Evolutionary conservation across 768 basidiomycete species (phyloP), one percentile per base, ranked within the genome.

Genomic region (Tricholoma hemisulphureum): DNA sequence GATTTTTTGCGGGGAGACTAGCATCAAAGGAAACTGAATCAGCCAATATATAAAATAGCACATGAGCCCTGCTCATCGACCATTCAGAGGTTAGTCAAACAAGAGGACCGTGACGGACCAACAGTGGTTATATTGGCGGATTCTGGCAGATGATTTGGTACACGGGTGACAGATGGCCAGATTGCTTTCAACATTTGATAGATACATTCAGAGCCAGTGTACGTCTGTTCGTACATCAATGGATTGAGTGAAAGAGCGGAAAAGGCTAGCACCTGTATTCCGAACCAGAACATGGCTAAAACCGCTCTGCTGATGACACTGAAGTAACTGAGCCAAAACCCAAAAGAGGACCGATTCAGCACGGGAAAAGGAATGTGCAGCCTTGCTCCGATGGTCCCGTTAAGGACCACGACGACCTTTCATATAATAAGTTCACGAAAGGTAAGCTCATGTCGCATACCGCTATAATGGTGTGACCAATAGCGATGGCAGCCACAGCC

Each of bases 261-360:
- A 56, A 32, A 45, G 60, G n/a, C 18, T 61, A 66, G 62, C 49
- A 84, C 86, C 77, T 88, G 88, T 16, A 89, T 80, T 6, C 84
- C 85, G 58, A 89, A 89, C 89, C 92, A 94, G 69, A 93, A 89
- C 80, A 92, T 83, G 34, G 88, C 79, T 21, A 94, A 80, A 18
- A 91, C 73, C 43, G 86, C 81, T 20, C 91, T 83, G 62, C 88
- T 91, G 57, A 93, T 68, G 46, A 95, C 88, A 57, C 83, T 85
- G 70, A 93, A 93, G 72, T 92, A 94, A 67, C 90, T 89, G 64
- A 94, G 82, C 85, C 89, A 94, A 74, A 93, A 94, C 2, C 93
- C 93, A 63, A 94, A 91, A 0, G 89, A 92, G 2, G 92, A 91
- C 14, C 93, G 80, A 63, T 88, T 91, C n/a, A 93, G 76, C 51